Evolutionary conservation across 2,329 filamentous ascomycete species (phyloP).

Genomic region (Exophiala sideris): DNA sequence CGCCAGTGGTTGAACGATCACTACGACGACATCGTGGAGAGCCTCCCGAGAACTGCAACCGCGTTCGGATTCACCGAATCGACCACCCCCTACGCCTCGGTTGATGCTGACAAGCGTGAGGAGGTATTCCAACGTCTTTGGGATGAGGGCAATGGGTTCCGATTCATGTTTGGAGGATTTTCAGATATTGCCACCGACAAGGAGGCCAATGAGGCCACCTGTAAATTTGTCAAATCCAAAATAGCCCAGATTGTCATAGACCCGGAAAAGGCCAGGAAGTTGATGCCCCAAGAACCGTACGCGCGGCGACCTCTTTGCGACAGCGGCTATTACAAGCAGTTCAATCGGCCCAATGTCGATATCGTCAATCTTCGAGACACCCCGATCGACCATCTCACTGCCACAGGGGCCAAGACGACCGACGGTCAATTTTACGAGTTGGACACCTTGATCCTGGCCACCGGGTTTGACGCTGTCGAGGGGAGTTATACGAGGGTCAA

Average conservation of each 20-base stretch:
- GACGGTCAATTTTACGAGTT: conserved; percentile 30
- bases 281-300: conserved; percentile 52
- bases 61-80: conserved; percentile 24
- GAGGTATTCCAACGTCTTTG: conserved; percentile 32
- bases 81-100: conserved; percentile 21
- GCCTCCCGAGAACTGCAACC: conserved; percentile 30
- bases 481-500: conserved; percentile 35
- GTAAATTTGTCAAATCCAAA: conserved; percentile 37
- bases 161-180: conserved; percentile 38
- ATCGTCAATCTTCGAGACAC: conserved; percentile 38
- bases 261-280: conserved; percentile 30
- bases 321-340: conserved; percentile 50
- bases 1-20: conserved; percentile 31
- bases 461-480: conserved; percentile 29
- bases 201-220: conserved; percentile 39
- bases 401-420: conserved; percentile 28
- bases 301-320: conserved; percentile 51
- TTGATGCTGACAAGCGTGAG: conserved; percentile 20
- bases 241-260: conserved; percentile 34
- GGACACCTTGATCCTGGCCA: conserved; percentile 26
- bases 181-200: conserved; percentile 36
- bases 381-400: conserved; percentile 29
- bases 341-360: conserved; percentile 46
- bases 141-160: conserved; percentile 36
- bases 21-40: conserved; percentile 35